These are phyloP conservation scores for Wallacemonas sp. DNA, from an alignment of 208 protist species.

Conservation along the genomic window DNA sequence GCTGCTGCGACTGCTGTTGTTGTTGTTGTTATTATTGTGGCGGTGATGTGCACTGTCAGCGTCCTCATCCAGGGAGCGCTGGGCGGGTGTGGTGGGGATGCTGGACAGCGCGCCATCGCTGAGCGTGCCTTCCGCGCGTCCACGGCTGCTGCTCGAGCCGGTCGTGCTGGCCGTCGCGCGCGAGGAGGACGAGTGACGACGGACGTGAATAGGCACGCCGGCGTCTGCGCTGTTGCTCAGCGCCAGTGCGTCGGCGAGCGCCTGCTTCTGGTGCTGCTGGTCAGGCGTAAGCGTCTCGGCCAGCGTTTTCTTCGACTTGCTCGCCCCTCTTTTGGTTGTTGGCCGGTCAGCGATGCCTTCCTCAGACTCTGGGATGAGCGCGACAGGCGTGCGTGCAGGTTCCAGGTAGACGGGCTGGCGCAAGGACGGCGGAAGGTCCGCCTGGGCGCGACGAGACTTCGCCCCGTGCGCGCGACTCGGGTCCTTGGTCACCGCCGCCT, in stretches of 20 bases:
- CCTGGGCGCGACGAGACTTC: not conserved
- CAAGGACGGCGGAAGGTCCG: not conserved
- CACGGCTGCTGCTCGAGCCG: constrained; percentile 5
- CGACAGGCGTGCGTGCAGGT: not conserved
- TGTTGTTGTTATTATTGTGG: not conserved
- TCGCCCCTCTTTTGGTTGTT: not conserved
- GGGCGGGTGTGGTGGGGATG: constrained; percentile 5
- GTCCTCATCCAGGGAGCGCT: constrained; percentile 7
- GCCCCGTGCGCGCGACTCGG: too few relatives aligned
- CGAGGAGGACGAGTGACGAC: not conserved
- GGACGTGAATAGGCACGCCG: not conserved
- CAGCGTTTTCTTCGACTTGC: not conserved
- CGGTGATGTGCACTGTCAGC: not conserved
- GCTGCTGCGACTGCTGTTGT: constrained; percentile 2
- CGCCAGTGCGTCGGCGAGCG: constrained; percentile 2
- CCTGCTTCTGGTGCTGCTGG: not conserved
- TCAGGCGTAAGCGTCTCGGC: not conserved
- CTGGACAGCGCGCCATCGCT: constrained; percentile 11
- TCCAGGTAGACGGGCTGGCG: constrained; percentile 1
- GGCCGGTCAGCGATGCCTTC: not conserved
- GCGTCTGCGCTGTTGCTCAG: not conserved
- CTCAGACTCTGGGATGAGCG: constrained; percentile 4
- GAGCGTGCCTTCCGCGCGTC: constrained; percentile 2
- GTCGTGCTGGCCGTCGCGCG: not conserved
- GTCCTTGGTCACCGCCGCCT: not conserved